Evolutionary conservation across 441 rosid species (phyloP), one percentile per base, ranked within the genome.

Genomic region (Sinapis alba): DNA sequence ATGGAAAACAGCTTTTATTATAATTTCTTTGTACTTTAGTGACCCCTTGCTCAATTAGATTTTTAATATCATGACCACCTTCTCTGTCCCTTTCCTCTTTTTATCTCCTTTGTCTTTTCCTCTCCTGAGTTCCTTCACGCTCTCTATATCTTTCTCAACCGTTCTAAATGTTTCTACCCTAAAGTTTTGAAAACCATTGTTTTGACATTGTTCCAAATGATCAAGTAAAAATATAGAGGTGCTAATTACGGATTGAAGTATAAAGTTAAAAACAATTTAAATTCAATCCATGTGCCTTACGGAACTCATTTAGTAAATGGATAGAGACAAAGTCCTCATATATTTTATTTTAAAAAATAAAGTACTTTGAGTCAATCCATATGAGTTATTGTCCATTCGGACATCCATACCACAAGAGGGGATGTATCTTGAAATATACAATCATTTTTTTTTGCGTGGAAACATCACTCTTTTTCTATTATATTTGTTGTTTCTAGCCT

Each of bases 341-440:
- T 58, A 45, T 60, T 71, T 11, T 28, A 30, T n/a, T 47, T 47
- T 36, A 10, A 15, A 41, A 56, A 23, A 23, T 36, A 41, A 68
- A 68, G 36, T 68, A 36, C 1, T 54, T 36, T 56, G 64, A 69
- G 73, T 69, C 38, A 36, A 23, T 36, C 43, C 47, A 12, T 41
- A 11, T 12, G 74, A 59, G 58, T 41, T 43, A 59, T 58, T 41
- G 57, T 58, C 43, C 65, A 59, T 70, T 70, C 59, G 43, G 57
- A 59, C 28, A 56, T 62, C 27, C 65, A 68, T 34, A 54, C 21
- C 72, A 34, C 6, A 30, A 67, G 62, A 53, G 71, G 63, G 72
- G 53, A 68, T 68, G 72, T 34, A 56, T 34, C 72, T 54, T 68
- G 16, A 30, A 3, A 16, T 43, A 43, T 30, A 67, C 7, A 51